Conservation (phyloP, 306 rosid genomes). For the Mucuna pruriens region DNA sequence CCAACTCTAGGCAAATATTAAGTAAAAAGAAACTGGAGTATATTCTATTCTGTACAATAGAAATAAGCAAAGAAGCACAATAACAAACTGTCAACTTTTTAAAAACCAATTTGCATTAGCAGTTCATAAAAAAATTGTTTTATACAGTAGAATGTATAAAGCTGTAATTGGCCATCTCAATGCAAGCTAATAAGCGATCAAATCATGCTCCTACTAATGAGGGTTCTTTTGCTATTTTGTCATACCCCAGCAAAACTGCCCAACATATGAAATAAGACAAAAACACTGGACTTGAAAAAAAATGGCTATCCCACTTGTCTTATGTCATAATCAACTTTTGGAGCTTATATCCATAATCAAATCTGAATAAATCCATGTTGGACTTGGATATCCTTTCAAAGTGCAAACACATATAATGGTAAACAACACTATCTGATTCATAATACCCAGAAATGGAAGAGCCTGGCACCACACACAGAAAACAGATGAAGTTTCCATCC, state of each 20-base stretch:
- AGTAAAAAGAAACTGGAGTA: background rate
- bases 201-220: conserved; percentile 1
- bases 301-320: background rate
- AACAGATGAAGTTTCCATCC: conserved; percentile 13
- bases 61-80: background rate
- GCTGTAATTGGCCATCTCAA: background rate
- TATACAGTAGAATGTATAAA: background rate
- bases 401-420: background rate
- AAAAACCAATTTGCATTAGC: background rate
- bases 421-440: background rate
- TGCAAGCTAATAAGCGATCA: background rate
- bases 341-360: conserved; percentile 25
- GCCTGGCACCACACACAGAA: background rate
- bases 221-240: conserved; percentile 18
- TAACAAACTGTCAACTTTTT: background rate
- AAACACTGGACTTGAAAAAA: conserved; percentile 3
- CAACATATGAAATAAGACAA: conserved; percentile 19
- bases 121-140: background rate
- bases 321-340: background rate
- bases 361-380: conserved; percentile 20
- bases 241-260: background rate
- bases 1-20: background rate
- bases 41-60: background rate
- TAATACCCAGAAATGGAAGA: background rate
- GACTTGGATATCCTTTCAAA: conserved; percentile 26